Percentiles rank a stretch among this genome's conserved stretches.
phyloP scores from a whole-genome alignment of 495 filamentous ascomycete species.

The Neurospora discreta region DNA sequence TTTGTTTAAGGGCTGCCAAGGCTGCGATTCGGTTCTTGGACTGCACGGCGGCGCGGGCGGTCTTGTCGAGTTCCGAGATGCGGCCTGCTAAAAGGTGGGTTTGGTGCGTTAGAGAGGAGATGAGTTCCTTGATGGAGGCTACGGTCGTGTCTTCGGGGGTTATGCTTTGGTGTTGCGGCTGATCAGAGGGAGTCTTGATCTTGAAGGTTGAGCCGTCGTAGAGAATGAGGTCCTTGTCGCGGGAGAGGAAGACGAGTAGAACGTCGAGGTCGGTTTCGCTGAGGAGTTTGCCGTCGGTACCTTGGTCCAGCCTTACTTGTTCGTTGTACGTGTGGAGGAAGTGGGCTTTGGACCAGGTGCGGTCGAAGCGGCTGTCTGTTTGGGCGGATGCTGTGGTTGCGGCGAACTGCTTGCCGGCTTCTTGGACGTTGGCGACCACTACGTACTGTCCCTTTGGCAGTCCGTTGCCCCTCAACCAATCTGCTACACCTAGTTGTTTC shows the following conservation, averaged over 20 bases:
- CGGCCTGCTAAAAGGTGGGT: slow-evolving; percentile 35
- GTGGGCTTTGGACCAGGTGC: slow-evolving; percentile 53
- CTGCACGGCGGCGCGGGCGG: slow-evolving; percentile 56
- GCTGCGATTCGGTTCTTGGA: slow-evolving; percentile 62
- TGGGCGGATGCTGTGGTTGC: slow-evolving; percentile 34
- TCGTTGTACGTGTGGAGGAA: slow-evolving; percentile 50
- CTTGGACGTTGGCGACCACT: slow-evolving; percentile 48
- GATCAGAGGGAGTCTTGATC: slow-evolving; percentile 43
- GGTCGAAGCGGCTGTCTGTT: slow-evolving; percentile 40
- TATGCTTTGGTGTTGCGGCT: slow-evolving; percentile 30
- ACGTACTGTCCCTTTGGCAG: slow-evolving; percentile 39
- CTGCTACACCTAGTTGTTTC: slow-evolving; percentile 52
- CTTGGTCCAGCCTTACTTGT: slow-evolving; percentile 20
- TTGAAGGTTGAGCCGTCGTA: slow-evolving; percentile 67
- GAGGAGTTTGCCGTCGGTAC: slow-evolving; percentile 37
- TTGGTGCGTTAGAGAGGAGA: slow-evolving; percentile 50
- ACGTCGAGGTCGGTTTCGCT: slow-evolving; percentile 57
- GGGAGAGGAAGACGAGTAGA: slow-evolving; percentile 57
- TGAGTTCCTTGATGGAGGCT: slow-evolving; percentile 61
- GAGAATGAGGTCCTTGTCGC: slow-evolving; percentile 52
- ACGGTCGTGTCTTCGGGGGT: slow-evolving; percentile 70
- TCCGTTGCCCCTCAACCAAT: slow-evolving; percentile 8
- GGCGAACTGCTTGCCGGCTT: slow-evolving; percentile 34
- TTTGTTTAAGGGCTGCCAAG: slow-evolving; percentile 64
- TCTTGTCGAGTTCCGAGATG: slow-evolving; percentile 46